phyloP scores from a whole-genome alignment of 2,329 filamentous ascomycete species.

The Neodidymelliopsis sp. region DNA sequence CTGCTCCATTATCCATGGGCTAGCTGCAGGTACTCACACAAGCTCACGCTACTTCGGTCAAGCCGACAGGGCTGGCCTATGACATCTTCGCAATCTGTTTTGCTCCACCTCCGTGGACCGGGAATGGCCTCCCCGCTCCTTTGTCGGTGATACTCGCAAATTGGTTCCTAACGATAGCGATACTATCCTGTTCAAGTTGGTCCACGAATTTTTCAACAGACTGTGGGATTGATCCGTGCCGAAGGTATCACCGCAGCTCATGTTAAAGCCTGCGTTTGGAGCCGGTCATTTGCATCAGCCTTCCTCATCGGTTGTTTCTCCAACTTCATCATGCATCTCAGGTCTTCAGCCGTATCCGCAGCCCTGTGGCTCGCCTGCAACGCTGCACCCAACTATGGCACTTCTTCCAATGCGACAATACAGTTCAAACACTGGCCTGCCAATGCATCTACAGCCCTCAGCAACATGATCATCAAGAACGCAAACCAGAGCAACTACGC shows the following conservation, averaged over 20 bases:
- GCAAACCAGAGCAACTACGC: conserved; percentile 43
- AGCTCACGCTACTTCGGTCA: conserved; percentile 17
- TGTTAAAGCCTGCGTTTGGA: neutral
- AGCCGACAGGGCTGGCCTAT: conserved; percentile 1
- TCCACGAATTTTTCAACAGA: conserved; percentile 4
- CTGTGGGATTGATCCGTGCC: conserved; percentile 1
- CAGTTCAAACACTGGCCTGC: conserved; percentile 38
- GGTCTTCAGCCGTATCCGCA: conserved; percentile 21
- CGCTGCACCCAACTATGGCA: conserved; percentile 26
- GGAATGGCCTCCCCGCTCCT: conserved; percentile 16
- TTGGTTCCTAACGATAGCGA: conserved; percentile 8
- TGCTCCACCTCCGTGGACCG: conserved; percentile 12
- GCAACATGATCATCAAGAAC: conserved; percentile 38
- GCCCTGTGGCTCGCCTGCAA: conserved; percentile 30
- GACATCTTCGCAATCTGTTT: conserved; percentile 2
- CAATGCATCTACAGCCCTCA: conserved; percentile 35
- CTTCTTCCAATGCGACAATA: conserved; percentile 21
- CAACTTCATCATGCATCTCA: conserved; percentile 9
- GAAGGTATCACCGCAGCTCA: neutral
- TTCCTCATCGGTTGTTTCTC: neutral
- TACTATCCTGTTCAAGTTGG: conserved; percentile 11
- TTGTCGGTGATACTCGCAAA: conserved; percentile 22
- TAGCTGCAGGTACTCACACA: conserved; percentile 4
- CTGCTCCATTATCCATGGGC: conserved; percentile 5
- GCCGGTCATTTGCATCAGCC: neutral